Percentiles rank a stretch among this genome's conserved stretches.
Conservation (phyloP, 176 grass and related monocot genomes). For the Carex littledalei region DNA sequence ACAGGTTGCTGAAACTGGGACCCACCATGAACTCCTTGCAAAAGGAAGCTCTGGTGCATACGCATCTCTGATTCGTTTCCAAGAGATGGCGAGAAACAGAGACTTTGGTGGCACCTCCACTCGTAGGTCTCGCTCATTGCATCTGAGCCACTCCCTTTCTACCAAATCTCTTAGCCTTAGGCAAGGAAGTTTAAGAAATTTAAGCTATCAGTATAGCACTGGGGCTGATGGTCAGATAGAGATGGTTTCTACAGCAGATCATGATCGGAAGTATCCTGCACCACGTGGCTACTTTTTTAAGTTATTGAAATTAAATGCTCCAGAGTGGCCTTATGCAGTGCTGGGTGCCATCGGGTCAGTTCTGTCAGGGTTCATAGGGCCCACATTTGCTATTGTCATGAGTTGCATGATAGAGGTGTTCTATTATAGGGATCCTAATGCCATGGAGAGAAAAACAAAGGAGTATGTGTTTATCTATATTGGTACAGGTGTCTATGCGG, state of each 20-base stretch:
- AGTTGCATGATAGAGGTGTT: slow-evolving; percentile 94
- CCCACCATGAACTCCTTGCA: slow-evolving; percentile 68
- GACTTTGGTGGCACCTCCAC: slow-evolving; percentile 68
- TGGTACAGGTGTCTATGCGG: slow-evolving; percentile 84
- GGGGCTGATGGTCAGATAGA: slow-evolving; percentile 96
- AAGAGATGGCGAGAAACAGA: slow-evolving; percentile 63
- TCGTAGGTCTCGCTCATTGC: slow-evolving; percentile 70
- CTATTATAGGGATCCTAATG: slow-evolving; percentile 75
- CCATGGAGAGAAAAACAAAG: slow-evolving; percentile 87
- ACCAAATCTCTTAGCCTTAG: slow-evolving; percentile 96
- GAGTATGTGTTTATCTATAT: slow-evolving; percentile 96
- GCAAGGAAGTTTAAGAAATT: slow-evolving; percentile 84
- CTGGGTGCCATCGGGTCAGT: slow-evolving; percentile 86
- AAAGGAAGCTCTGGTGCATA: slow-evolving; percentile 80
- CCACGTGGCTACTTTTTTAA: slow-evolving; percentile 95
- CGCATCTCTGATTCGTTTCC: slow-evolving; percentile 81
- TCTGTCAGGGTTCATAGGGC: slow-evolving; percentile 86
- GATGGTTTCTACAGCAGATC: slow-evolving; percentile 88
- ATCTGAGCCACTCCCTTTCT: slow-evolving; percentile 89
- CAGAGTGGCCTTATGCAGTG: slow-evolving; percentile 91
- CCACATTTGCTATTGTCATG: slow-evolving; percentile 96
- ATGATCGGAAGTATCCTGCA: slow-evolving; percentile 88
- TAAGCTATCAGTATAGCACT: slow-evolving; percentile 98
- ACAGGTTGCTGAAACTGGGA: slow-evolving; percentile 90
- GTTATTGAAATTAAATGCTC: slow-evolving; percentile 90